Base-by-base conservation (phyloP, 2,329 filamentous ascomycete species). In the Fusarium continuum region DNA sequence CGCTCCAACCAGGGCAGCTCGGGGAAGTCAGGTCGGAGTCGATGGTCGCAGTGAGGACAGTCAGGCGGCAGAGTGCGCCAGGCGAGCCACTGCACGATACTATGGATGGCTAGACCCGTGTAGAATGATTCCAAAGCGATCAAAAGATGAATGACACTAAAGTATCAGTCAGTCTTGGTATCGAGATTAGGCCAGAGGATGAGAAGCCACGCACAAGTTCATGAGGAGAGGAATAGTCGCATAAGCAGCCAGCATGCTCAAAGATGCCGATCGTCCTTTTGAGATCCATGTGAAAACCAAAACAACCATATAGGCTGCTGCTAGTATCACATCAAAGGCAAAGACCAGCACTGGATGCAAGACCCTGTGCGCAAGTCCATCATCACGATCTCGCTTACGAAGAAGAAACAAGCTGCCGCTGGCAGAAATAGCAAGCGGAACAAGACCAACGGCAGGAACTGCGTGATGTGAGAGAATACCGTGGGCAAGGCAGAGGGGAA, bases 211-310 rank as follows among this genome's bases (percentile, higher is more conserved):
- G 61, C 70, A 80, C 79, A 79, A 78, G 62, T 75, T 79, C 28
- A 75, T 52, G 23, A 80, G 62, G 36, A 80, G 69, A 31, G 78
- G 78, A 16, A 80, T 73, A 4, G 78, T 80, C 10, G 74, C 74
- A 61, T 80, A 80, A 11, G 78, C 75, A 31, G 77, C 77, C 26
- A 80, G 70, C 77, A 79, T 79, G 34, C 72, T 75, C 43, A 78
- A 57, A 47, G 73, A 70, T 4, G 73, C 67, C 23, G 70, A 68
- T 10, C 54, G 43, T 7, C 67, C 57, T 14, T 68, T 68, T 28
- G 63, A 59, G 32, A 75, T 74, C 77, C 78, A 80, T 1, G 77
- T 79, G 29, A 78, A 77, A 19, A 79, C 75, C 45, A 81, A 55
- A 6, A 79, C 75, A 7, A 76, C 61, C 74, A 80, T 74, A 11